Evolutionary conservation across 1,139 yeast species (phyloP).

Genomic region (Debaryomyces sp.): DNA sequence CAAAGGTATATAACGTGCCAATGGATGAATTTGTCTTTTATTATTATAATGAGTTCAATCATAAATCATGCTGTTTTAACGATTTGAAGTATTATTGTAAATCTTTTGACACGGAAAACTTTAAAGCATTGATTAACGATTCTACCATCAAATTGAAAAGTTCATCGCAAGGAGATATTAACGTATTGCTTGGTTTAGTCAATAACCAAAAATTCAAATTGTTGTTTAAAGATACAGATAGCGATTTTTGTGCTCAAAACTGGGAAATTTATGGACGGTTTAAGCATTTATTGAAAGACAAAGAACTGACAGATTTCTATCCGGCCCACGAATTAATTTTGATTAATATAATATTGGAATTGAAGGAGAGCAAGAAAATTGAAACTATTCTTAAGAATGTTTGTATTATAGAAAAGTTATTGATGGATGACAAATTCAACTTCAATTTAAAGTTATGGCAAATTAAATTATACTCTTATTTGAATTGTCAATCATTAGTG

Average conservation of each 20-base stretch:
- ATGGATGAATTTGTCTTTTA: slow-evolving; percentile 29
- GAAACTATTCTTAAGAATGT: slow-evolving; percentile 30
- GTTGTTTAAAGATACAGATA: slow-evolving; percentile 12
- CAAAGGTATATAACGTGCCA: slow-evolving; percentile 22
- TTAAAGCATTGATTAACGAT: slow-evolving; percentile 13
- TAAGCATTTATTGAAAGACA: slow-evolving; percentile 28
- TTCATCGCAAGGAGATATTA: slow-evolving; percentile 17
- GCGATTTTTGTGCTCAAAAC: slow-evolving; percentile 26
- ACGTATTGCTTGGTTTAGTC: slow-evolving; percentile 43
- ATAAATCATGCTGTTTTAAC: slow-evolving; percentile 61
- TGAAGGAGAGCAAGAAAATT: slow-evolving; percentile 15
- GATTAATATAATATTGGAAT: slow-evolving; percentile 40
- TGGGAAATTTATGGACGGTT: slow-evolving; percentile 38
- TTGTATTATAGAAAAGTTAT: slow-evolving; percentile 51
- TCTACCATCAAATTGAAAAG: slow-evolving; percentile 12
- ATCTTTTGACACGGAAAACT: slow-evolving; percentile 13
- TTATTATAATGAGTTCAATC: slow-evolving; percentile 48
- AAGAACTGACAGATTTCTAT: slow-evolving; percentile 62
- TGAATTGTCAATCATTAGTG: slow-evolving; percentile 60
- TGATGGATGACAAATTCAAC: slow-evolving; percentile 59
- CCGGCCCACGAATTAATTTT: slow-evolving; percentile 67
- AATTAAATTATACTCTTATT: slow-evolving; percentile 58
- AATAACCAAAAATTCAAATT: slow-evolving; percentile 53
- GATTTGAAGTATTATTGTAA: slow-evolving; percentile 51
- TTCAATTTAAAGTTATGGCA: slow-evolving; percentile 73